Conservation (phyloP, 495 filamentous ascomycete species). For the Aspergillus haitiensis region DNA sequence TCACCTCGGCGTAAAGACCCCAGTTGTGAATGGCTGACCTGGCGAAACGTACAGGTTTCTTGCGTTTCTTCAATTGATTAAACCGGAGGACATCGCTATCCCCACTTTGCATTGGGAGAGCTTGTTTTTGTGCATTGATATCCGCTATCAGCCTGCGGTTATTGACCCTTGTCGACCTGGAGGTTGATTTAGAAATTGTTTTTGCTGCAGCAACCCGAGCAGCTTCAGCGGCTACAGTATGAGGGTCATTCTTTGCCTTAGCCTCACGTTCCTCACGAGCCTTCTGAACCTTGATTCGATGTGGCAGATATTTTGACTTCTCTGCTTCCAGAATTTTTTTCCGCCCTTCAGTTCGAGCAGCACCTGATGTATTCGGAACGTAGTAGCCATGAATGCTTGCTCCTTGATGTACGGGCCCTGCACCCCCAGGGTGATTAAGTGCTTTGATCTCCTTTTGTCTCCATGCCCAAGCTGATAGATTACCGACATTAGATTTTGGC, state of each 20-base stretch:
- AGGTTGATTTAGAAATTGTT: slow-evolving; percentile 71
- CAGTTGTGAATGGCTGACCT: slow-evolving; percentile 98
- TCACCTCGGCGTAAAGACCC: slow-evolving; percentile 96
- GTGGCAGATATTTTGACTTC: slow-evolving; percentile 96
- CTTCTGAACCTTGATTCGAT: slow-evolving; percentile 92
- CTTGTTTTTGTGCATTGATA: slow-evolving; percentile 89
- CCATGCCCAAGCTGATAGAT: slow-evolving; percentile 81
- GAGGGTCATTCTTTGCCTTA: slow-evolving; percentile 68
- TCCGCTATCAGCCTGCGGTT: slow-evolving; percentile 92
- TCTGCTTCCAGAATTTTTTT: slow-evolving; percentile 94
- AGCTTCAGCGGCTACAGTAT: slow-evolving; percentile 62
- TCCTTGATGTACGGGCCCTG: slow-evolving; percentile 51
- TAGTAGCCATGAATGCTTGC: slow-evolving; percentile 84
- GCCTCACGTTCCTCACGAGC: slow-evolving; percentile 86
- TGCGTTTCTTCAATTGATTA: slow-evolving; percentile 98
- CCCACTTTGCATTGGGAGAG: slow-evolving; percentile 63
- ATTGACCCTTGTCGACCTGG: slow-evolving; percentile 88
- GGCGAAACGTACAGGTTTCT: slow-evolving; percentile 98
- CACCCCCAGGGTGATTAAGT: slow-evolving; percentile 62
- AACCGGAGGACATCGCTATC: slow-evolving; percentile 90
- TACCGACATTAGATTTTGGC: slow-evolving; percentile 55
- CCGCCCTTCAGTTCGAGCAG: slow-evolving; percentile 86
- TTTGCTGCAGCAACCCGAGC: slow-evolving; percentile 78
- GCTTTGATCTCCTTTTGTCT: slow-evolving; percentile 86
- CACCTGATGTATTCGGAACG: slow-evolving; percentile 78